These are phyloP conservation scores for Gymnopus androsaceus DNA, from an alignment of 1,284 basidiomycete species.

Conservation along the genomic window DNA sequence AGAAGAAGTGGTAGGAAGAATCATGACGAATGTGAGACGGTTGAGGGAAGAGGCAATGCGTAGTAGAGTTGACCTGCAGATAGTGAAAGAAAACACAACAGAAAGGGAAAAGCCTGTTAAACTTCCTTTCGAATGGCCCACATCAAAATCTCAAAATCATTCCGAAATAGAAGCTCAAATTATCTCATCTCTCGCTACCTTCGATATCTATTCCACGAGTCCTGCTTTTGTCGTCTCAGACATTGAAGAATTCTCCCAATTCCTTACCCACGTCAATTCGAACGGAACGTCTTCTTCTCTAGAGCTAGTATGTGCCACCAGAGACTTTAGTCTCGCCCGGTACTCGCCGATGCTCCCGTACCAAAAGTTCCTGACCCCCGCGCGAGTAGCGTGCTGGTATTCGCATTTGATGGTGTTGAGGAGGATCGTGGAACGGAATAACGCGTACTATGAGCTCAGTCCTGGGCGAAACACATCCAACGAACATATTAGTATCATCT, in stretches of 20 bases:
- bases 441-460: conserved; percentile 14
- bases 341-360: conserved; percentile 42
- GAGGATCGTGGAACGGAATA: conserved; percentile 37
- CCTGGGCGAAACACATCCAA: conserved; percentile 2
- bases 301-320: conserved; percentile 48
- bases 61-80: neutral
- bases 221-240: neutral
- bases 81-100: neutral
- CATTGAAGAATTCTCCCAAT: neutral
- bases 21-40: conserved; percentile 43
- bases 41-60: conserved; percentile 29
- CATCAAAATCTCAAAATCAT: neutral
- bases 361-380: conserved; percentile 53
- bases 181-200: neutral
- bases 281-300: neutral
- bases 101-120: neutral
- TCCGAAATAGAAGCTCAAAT: neutral
- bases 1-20: conserved; percentile 37
- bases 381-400: conserved; percentile 73
- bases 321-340: conserved; percentile 43
- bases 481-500: conserved; percentile 47
- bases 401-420: conserved; percentile 66
- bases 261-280: neutral
- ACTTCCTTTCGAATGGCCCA: conserved; percentile 6
- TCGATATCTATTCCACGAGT: conserved; percentile 1